A percentile compares a stretch with the other conserved stretches of the same genome.
These are phyloP conservation scores for Solanum hybrid DNA, from an alignment of 305 asterid genomes.

Conservation along the genomic window DNA sequence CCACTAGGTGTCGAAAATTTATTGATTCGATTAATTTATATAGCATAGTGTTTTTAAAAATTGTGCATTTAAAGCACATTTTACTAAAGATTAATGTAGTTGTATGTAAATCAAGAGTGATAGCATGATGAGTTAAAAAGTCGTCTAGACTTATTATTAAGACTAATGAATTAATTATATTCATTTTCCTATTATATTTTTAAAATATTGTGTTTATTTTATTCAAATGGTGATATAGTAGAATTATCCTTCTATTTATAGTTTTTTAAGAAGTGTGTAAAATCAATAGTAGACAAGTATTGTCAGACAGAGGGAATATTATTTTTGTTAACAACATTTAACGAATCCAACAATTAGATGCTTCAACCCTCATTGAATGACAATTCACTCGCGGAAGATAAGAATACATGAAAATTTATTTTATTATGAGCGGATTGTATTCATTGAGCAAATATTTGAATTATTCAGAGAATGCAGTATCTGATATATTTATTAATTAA, in stretches of 20 bases:
- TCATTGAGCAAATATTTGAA: neutral
- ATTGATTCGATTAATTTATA: neutral
- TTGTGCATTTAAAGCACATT: neutral
- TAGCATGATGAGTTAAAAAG: neutral
- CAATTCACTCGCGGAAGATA: neutral
- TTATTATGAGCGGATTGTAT: neutral
- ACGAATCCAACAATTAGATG: neutral
- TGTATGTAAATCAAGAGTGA: neutral
- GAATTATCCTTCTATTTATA: accelerated
- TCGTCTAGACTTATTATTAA: neutral
- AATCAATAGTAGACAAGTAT: too few relatives aligned
- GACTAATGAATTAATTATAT: too few relatives aligned
- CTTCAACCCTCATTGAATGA: neutral
- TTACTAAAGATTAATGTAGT: neutral
- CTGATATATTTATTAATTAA: too few relatives aligned
- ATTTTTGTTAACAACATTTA: neutral
- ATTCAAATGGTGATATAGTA: too few relatives aligned
- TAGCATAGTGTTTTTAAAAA: neutral
- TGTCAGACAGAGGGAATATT: accelerated
- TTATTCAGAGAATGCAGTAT: neutral
- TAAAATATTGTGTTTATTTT: too few relatives aligned
- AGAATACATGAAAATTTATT: neutral
- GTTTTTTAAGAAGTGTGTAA: accelerated
- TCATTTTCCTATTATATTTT: too few relatives aligned
- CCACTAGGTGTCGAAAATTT: neutral